phyloP scores from a whole-genome alignment of 441 rosid genomes.

The Jatropha multifida region DNA sequence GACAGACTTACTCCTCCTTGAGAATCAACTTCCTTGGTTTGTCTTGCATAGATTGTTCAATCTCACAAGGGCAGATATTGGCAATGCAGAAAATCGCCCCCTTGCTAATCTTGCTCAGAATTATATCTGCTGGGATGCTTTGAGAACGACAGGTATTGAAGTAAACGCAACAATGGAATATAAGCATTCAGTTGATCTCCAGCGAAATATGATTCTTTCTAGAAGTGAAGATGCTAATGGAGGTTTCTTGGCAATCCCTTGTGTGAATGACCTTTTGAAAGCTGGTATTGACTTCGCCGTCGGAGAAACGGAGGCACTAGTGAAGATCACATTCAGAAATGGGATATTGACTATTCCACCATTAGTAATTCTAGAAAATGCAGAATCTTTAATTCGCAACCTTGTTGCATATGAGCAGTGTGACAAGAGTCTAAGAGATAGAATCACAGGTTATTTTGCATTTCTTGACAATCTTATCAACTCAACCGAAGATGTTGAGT shows the following conservation, averaged over 20 bases:
- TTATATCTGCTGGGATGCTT: neutral
- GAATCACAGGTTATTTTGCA: neutral
- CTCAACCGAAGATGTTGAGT: neutral
- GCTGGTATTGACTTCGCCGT: neutral
- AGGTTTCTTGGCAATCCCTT: neutral
- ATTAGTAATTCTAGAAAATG: neutral
- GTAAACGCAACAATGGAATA: neutral
- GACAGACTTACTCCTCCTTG: neutral
- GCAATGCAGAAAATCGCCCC: neutral
- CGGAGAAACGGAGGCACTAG: neutral
- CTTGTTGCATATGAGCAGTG: conserved; percentile 2
- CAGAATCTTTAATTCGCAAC: neutral
- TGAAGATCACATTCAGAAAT: neutral
- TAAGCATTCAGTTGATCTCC: neutral
- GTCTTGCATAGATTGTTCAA: neutral
- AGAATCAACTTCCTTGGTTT: conserved; percentile 8
- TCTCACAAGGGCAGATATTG: neutral
- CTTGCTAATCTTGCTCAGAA: neutral
- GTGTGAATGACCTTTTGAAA: neutral
- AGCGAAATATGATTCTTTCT: neutral
- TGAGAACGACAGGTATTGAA: neutral
- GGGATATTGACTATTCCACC: neutral
- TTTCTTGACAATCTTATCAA: neutral
- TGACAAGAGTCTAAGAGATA: neutral
- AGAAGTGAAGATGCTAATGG: neutral